Conservation (phyloP, 2,329 filamentous ascomycete genomes). For the Colletotrichum eleusines region DNA sequence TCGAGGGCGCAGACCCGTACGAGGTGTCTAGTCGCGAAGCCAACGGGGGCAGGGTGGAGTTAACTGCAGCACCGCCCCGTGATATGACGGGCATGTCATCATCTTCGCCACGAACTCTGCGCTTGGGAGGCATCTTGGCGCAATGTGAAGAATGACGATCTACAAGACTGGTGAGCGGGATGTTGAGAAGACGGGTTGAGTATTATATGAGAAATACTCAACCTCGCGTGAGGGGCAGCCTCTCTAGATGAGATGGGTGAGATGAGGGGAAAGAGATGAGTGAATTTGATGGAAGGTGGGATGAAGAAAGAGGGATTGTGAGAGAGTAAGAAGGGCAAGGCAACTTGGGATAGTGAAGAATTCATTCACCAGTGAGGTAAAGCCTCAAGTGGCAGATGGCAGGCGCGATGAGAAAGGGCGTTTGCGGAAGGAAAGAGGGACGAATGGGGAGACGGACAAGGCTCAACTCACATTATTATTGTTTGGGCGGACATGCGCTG, state of each 20-base stretch:
- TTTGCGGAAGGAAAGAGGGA: slow-evolving; percentile 14
- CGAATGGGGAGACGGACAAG: slow-evolving; percentile 10
- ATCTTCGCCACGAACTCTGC: slow-evolving; percentile 19
- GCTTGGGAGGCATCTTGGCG: slow-evolving; percentile 38
- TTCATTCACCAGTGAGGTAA: not conserved
- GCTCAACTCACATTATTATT: slow-evolving; percentile 39
- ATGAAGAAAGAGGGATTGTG: not conserved
- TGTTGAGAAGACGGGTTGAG: not conserved
- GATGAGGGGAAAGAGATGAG: not conserved
- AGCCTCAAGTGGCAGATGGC: slow-evolving; percentile 1
- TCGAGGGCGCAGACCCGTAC: slow-evolving; percentile 44
- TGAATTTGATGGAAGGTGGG: not conserved
- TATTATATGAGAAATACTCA: slow-evolving; percentile 20
- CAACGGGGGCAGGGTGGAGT: slow-evolving; percentile 43
- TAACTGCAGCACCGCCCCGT: slow-evolving; percentile 41
- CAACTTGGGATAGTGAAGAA: not conserved
- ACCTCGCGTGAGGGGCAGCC: not conserved
- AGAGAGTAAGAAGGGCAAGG: not conserved
- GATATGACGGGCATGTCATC: slow-evolving; percentile 20
- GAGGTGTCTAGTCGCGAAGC: slow-evolving; percentile 43
- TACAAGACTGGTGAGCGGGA: slow-evolving; percentile 15
- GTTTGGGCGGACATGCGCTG: slow-evolving; percentile 22
- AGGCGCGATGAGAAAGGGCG: slow-evolving; percentile 20
- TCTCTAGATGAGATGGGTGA: slow-evolving; percentile 4
- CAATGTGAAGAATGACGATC: slow-evolving; percentile 1